Base-by-base conservation (phyloP, 1,139 yeast species). In the Zygosaccharomyces sapae region DNA sequence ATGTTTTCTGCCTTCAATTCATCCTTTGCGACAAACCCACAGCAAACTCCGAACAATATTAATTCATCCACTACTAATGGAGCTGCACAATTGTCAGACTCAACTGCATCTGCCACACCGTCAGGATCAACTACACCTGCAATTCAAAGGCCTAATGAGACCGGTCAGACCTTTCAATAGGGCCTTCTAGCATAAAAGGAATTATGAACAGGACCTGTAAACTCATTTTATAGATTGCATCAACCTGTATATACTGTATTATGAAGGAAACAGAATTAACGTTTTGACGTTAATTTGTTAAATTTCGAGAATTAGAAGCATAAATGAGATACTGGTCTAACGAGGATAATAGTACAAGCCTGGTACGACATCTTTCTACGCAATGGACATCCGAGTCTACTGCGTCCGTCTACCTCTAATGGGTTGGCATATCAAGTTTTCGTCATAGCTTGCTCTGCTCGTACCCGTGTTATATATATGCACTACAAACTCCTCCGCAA, bases 91-190 rank as follows among this genome's bases (percentile, higher is more conserved):
- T 7, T 35, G 16, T 29, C 34, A 18, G 35, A 16, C 29, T 31
- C 42, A 18, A 39, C 42, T 6, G 35, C 42, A 1, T 30, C 42
- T 1, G 35, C 25, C 5, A 29, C 35, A 8, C 42, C 42, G 2
- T 30, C 42, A 2, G 42, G 29, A 12, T 16, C 34, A 10, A 16
- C 35, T n/a, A 39, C 42, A 9, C 35, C 40, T 10, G 40, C 31
- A n/a, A 10, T 27, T 9, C 31, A 27, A 27, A 27, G 31, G n/a
- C 5, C 31, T 9, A 27, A 27, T 27, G 31, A 27, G 5, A 27
- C 31, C 5, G n/a, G 12, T 10, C 12, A 27, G 38, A 7, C 27
- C 38, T 24, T 44, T 41, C 31, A 42, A 38, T 7, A 35, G 34
- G 18, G 9, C n/a, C 12, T 10, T 9, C 9, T 27, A 27, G 31